Evolutionary conservation across 441 rosid species (phyloP).

Genomic region (Populus trichocarpa): DNA sequence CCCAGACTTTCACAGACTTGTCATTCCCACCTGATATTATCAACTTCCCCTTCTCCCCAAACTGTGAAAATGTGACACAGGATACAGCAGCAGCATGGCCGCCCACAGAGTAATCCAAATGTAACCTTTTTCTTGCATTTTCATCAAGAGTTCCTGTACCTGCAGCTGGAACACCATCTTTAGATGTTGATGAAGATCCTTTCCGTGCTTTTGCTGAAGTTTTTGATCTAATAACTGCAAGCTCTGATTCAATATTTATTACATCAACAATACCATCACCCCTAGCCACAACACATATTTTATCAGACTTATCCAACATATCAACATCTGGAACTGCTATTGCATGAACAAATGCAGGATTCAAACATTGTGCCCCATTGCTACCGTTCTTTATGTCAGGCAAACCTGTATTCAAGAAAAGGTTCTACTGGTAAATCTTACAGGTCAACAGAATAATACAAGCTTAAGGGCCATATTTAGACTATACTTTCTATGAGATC

Average conservation of each 20-base stretch:
- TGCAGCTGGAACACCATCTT: constrained; percentile 20
- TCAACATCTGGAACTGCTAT: constrained; percentile 74
- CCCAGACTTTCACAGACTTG: no score
- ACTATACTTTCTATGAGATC: no score
- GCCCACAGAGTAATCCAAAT: no score
- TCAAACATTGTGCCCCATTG: constrained; percentile 57
- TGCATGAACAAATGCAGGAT: constrained; percentile 92
- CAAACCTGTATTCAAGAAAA: constrained; percentile 39
- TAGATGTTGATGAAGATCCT: constrained; percentile 51
- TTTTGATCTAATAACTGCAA: constrained; percentile 38
- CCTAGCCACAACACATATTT: constrained; percentile 69
- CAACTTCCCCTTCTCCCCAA: no score
- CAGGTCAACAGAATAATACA: no score
- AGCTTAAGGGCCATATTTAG: no score
- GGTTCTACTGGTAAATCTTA: no score
- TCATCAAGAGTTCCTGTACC: background rate
- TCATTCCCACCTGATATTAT: no score
- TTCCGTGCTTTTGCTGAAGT: constrained; percentile 38
- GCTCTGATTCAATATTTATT: constrained; percentile 65
- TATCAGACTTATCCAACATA: constrained; percentile 59
- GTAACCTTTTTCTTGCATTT: no score
- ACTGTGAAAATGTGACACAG: no score
- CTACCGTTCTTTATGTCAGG: constrained; percentile 30
- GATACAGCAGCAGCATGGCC: no score
- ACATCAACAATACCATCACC: constrained; percentile 84